phyloP scores from a whole-genome alignment of 2,329 filamentous ascomycete genomes.

The Plenodomus tracheiphilus region DNA sequence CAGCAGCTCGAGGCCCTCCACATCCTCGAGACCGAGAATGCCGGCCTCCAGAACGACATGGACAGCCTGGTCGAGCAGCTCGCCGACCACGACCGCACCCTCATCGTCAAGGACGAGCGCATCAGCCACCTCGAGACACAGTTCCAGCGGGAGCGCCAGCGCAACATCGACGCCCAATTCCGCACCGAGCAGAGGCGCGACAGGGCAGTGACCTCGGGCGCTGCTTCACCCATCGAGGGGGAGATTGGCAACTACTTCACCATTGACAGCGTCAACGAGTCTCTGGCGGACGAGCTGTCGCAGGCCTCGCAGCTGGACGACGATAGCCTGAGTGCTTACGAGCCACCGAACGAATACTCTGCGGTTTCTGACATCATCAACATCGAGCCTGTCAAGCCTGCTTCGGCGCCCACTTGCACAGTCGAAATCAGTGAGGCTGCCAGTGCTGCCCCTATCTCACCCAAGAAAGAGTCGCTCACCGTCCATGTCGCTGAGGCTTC shows the following conservation, averaged over 20 bases:
- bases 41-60: conserved; percentile 14
- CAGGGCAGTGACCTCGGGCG: conserved; percentile 5
- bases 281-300: conserved; percentile 21
- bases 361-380: conserved; percentile 3
- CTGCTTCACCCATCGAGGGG: conserved; percentile 14
- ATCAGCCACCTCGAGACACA: conserved; percentile 25
- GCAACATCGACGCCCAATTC: conserved; percentile 4
- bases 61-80: conserved; percentile 7
- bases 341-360: conserved; percentile 13
- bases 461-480: neutral
- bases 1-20: conserved; percentile 5
- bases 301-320: conserved; percentile 3
- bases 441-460: neutral
- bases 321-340: conserved; percentile 1
- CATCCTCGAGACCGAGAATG: conserved; percentile 1
- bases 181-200: conserved; percentile 5
- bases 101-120: conserved; percentile 30
- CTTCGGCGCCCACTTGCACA: neutral
- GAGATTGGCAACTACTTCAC: neutral
- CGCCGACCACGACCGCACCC: conserved; percentile 14
- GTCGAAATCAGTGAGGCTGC: neutral
- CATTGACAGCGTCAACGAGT: conserved; percentile 7
- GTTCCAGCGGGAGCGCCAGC: conserved; percentile 20
- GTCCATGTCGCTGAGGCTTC: neutral
- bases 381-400: conserved; percentile 2